Evolutionary conservation across 2,329 filamentous ascomycete species (phyloP).

Genomic region (Fusarium chaquense): DNA sequence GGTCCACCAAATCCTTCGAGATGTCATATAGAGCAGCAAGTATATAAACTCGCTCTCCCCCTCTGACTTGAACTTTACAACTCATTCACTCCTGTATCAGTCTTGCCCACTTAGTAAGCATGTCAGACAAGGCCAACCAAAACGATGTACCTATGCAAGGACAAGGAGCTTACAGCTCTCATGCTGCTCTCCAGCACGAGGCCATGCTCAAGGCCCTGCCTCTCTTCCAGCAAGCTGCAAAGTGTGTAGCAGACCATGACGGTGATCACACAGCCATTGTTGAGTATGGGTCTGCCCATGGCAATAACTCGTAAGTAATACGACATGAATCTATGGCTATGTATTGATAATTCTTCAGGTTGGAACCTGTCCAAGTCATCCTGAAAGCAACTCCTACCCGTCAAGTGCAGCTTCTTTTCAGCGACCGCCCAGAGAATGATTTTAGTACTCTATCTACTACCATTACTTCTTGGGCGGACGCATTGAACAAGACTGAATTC

Average conservation of each 20-base stretch:
- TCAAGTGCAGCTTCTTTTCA: background rate
- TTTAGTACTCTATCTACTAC: background rate
- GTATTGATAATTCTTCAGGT: background rate
- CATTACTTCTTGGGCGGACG: background rate
- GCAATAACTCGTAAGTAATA: conserved; percentile 1
- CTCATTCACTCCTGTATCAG: background rate
- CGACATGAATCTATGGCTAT: fast-evolving
- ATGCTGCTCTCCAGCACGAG: background rate
- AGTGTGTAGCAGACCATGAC: background rate
- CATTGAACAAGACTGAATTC: background rate
- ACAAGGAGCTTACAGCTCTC: background rate
- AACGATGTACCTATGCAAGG: conserved; percentile 13
- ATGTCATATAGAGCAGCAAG: background rate
- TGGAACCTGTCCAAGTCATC: background rate
- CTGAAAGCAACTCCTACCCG: background rate
- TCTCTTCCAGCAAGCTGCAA: background rate
- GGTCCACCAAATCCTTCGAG: background rate
- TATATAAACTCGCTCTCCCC: background rate
- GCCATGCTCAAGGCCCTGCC: conserved; percentile 1
- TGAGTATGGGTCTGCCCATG: conserved; percentile 5
- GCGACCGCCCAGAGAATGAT: conserved; percentile 8
- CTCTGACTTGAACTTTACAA: no score
- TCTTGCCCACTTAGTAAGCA: background rate
- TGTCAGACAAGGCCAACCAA: background rate
- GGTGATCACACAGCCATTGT: background rate